Evolutionary conservation across 2,329 filamentous ascomycete genomes (phyloP), one percentile per base, ranked within the genome.

Genomic region (Pseudogymnoascus sp.): DNA sequence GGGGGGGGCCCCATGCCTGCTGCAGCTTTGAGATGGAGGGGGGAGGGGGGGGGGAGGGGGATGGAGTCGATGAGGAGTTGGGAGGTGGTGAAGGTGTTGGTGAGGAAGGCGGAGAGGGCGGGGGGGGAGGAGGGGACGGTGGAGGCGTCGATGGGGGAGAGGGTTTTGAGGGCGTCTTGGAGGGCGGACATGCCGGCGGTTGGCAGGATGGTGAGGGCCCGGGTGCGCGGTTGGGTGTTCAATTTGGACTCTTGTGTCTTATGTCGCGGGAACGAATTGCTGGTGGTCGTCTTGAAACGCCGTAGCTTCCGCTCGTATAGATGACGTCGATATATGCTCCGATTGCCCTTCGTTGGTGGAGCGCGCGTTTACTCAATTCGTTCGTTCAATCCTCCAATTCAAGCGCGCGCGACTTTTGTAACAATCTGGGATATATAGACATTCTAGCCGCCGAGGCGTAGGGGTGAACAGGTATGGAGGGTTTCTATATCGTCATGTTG

Each of bases 1-100:
- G 78, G 44, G 91, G 88, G 74, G 96, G 96, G 47, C 85, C 83
- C 92, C 93, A 97, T 75, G 91, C 84, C 71, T 89, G 89, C 64
- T 87, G 86, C n/a, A 96, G 77, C 19, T 82, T 77, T 33, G 85
- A 79, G n/a, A 84, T 76, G 8, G 81, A 75, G 21, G 81, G 76
- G 74, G 60, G 71, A 19, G 68, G 70, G n/a, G 65, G 75, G 76
- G 7, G 81, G 75, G 26, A 79, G 80, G 3, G 91, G 91, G 1
- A 96, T 83, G 5, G 91, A 93, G 71, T 93, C 89, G 69, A 89
- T 79, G 63, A 96, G 83, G 17, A 87, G 78, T 70, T 91, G 87
- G 19, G 86, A 85, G 65, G 88, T 82, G 28, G 77, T 77, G 73
- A 93, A 89, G 65, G 88, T 84, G 44, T 80, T 76, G 64, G 77